A percentile compares a stretch with the other conserved stretches of the same genome.
phyloP scores from a whole-genome alignment of 2,329 filamentous ascomycete genomes.

The Paracorniculantispora psalliotae region DNA sequence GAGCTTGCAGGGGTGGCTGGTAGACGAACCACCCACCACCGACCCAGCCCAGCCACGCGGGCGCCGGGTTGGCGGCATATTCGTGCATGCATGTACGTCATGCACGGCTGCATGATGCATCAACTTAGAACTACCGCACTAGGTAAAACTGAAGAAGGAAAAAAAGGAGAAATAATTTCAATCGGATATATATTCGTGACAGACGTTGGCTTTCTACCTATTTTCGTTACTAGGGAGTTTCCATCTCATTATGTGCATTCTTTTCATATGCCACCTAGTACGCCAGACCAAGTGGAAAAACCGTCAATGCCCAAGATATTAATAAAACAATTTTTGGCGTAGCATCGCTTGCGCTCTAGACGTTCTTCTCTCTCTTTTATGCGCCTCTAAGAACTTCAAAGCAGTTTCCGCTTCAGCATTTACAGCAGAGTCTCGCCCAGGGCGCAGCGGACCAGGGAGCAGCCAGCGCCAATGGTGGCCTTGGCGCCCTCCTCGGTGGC shows the following conservation, averaged over 20 bases:
- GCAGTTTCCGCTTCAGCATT: neutral
- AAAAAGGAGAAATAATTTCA: neutral
- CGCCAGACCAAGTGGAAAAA: constrained; percentile 11
- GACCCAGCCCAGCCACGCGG: too few relatives aligned
- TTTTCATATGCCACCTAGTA: constrained; percentile 9
- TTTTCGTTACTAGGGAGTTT: constrained; percentile 11
- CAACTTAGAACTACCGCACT: too few relatives aligned
- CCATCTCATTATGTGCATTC: constrained; percentile 10
- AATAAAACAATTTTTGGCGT: neutral
- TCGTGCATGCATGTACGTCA: constrained; percentile 4
- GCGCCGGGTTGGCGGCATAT: too few relatives aligned
- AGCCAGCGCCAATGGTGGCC: constrained; percentile 86
- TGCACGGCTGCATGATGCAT: too few relatives aligned
- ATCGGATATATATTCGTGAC: neutral
- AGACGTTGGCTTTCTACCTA: constrained; percentile 10
- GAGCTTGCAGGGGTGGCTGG: neutral
- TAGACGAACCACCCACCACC: too few relatives aligned
- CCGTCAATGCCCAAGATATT: constrained; percentile 2
- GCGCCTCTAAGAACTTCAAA: neutral
- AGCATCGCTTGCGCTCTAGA: constrained; percentile 6
- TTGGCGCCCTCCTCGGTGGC: constrained; percentile 60
- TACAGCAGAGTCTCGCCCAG: constrained; percentile 85
- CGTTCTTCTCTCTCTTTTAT: neutral
- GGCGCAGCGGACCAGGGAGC: constrained; percentile 85
- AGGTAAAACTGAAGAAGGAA: neutral